Conservation (phyloP, 2,329 filamentous ascomycete genomes). For the Hypoxylon sp. region DNA sequence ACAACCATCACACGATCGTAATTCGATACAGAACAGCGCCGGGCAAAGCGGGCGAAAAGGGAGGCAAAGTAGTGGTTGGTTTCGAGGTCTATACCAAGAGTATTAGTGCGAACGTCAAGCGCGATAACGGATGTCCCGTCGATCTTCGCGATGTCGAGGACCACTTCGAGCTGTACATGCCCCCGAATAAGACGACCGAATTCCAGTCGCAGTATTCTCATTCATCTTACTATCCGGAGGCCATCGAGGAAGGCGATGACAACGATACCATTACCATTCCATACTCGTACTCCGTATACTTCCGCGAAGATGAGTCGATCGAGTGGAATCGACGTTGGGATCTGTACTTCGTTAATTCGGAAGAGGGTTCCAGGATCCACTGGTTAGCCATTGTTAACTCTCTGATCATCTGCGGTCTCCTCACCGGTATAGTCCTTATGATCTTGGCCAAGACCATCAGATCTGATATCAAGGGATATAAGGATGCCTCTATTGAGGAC, state of each 20-base stretch:
- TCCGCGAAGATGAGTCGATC: conserved; percentile 81
- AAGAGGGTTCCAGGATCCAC: conserved; percentile 83
- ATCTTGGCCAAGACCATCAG: conserved; percentile 83
- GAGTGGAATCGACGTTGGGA: conserved; percentile 91
- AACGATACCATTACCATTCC: conserved; percentile 78
- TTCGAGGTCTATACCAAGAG: conserved; percentile 94
- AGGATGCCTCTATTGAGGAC: conserved; percentile 74
- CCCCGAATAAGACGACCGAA: conserved; percentile 70
- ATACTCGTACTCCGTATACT: conserved; percentile 92
- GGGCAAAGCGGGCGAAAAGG: conserved; percentile 74
- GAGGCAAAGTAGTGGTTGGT: conserved; percentile 84
- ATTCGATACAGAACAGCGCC: conserved; percentile 81
- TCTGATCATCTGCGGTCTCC: conserved; percentile 81
- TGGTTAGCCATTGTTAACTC: conserved; percentile 93
- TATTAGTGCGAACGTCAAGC: conserved; percentile 70
- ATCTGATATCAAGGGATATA: conserved; percentile 81
- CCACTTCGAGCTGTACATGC: conserved; percentile 76
- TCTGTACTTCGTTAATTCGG: conserved; percentile 88
- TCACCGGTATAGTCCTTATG: conserved; percentile 83
- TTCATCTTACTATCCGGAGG: conserved; percentile 69
- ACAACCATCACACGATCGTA: conserved; percentile 90
- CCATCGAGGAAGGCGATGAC: conserved; percentile 69
- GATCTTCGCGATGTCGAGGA: conserved; percentile 73
- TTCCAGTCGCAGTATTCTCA: conserved; percentile 63
- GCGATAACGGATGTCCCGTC: conserved; percentile 75